Evolutionary conservation across 257 asterid genomes (phyloP), one percentile per base, ranked within the genome.

Genomic region (Solanum sitiens): DNA sequence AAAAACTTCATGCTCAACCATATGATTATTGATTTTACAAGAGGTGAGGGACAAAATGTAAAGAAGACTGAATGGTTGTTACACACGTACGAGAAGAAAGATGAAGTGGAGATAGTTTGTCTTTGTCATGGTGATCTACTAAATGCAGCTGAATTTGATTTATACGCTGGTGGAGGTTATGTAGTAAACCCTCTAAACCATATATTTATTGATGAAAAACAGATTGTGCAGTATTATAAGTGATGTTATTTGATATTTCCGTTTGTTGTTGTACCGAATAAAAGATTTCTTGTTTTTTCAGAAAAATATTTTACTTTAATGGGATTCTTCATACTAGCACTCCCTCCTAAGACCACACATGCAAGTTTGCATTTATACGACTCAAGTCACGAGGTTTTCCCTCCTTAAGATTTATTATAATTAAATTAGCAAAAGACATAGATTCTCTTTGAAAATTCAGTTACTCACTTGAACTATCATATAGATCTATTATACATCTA

Each of bases 51-150:
- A 32, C 89, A 92, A 6, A 86, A 93, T 8, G 94, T 95, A 9
- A 89, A 47, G 85, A 93, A 83, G 86, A 82, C 93, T 7, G 92
- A 93, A 8, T 98, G 98, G 10, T 89, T 95, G 75, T 86, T 96
- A 83, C 94, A 94, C 82, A 88, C 90, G 67, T 93, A 89, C 86
- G 87, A 47, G 85, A 94, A 91, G 44, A 96, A 95, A 27, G 96
- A 94, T 85, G 98, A 92, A 11, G 94, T 94, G 27, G 92, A 87
- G 61, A 95, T 95, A 21, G 89, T 96, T 16, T 95, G 98, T 40
- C 95, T 93, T n/a, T 95, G 98, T 88, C 98, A 95, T 83, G 98
- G 98, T 77, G 50, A 21, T 70, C 92, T 93, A 53, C 90, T 94
- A 10, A 89, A 98, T 2, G 97, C 99, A 2, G 93, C 93, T 3